phyloP scores from a whole-genome alignment of 495 filamentous ascomycete species.

The Penicillium chermesinum region DNA sequence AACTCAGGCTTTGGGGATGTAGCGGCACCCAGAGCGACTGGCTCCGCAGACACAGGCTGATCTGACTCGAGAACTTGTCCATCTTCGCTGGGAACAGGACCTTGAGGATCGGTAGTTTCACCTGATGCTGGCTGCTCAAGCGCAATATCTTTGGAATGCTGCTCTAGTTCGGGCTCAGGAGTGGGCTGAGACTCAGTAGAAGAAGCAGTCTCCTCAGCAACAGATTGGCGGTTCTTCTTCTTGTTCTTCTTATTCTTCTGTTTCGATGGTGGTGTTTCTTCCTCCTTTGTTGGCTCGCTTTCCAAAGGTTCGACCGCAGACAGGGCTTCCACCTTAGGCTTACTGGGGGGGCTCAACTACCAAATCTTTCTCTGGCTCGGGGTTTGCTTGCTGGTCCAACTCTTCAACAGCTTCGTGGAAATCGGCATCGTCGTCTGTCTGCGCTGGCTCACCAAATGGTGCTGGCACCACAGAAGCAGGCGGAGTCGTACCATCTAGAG shows the following conservation, averaged over 20 bases:
- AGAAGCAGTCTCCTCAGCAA: slow-evolving; percentile 18
- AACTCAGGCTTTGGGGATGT: too few species aligned
- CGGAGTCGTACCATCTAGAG: neutral
- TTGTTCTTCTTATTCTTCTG: slow-evolving; percentile 32
- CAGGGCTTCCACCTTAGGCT: slow-evolving; percentile 2
- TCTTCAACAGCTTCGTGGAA: slow-evolving; percentile 24
- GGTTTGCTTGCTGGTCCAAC: slow-evolving; percentile 8
- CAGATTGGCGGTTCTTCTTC: slow-evolving; percentile 33
- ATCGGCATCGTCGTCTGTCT: slow-evolving; percentile 16
- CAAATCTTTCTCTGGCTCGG: slow-evolving; percentile 4
- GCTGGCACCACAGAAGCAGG: neutral
- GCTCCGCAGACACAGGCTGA: too few species aligned
- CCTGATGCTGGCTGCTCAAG: slow-evolving; percentile 11
- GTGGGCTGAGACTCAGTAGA: slow-evolving; percentile 6
- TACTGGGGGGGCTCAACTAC: slow-evolving; percentile 4
- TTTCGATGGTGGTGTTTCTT: slow-evolving; percentile 12
- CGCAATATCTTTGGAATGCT: slow-evolving; percentile 5
- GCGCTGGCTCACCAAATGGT: slow-evolving; percentile 4
- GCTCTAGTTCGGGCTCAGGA: slow-evolving; percentile 13
- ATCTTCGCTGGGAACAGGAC: slow-evolving; percentile 20
- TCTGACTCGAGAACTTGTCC: slow-evolving; percentile 7
- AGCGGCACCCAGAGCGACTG: too few species aligned
- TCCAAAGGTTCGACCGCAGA: slow-evolving; percentile 7
- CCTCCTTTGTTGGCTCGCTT: slow-evolving; percentile 9
- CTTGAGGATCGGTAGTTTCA: slow-evolving; percentile 13